Evolutionary conservation across 192 early-diverging fungal species (phyloP), one percentile per base, ranked within the genome.

Genomic region (Entomortierella chlamydospora): DNA sequence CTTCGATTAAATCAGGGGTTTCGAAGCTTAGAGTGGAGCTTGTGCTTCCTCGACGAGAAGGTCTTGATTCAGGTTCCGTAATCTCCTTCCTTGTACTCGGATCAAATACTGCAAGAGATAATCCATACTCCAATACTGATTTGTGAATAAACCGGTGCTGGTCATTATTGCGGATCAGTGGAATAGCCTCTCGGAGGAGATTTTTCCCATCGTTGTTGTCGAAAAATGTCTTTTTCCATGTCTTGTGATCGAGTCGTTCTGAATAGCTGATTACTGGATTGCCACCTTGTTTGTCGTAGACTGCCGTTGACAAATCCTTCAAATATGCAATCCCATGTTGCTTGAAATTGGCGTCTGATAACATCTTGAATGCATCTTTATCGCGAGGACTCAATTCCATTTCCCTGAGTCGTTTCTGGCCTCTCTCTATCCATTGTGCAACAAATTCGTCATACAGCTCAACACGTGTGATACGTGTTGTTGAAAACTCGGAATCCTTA

Each of bases 381-480:
- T 67, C 54, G 9, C 30, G 9, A 22, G 51, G 31, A 5, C 20
- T 30, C 0, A 57, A 39, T 39, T 53, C 63, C 42, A 25, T 25
- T 1, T 11, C 18, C 4, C 28, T 25, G 13, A 47, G 12, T 31
- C 65, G 54, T 15, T 47, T 57, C 17, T 56, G 20, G 2, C 26
- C 42, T 39, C 54, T 22, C 6, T 67, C 65, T 26, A 67, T 18
- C 65, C 65, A 67, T n/a, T 47, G 39, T 25, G 41, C 65, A 41
- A 67, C 55, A 6, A 67, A 56, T 50, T 67, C 28, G 65, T 68
- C 65, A 13, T 68, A 68, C 45, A 68, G 23, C 4, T 25, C 20
- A 10, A 68, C 43, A 4, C 65, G 65, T 6, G 29, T 57, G 31
- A 68, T 33, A 29, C 22, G n/a, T 12, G 37, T 26, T 10, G 15